These are phyloP conservation scores for Talaromyces sp. DNA, from an alignment of 2,329 filamentous ascomycete genomes.

Conservation along the genomic window DNA sequence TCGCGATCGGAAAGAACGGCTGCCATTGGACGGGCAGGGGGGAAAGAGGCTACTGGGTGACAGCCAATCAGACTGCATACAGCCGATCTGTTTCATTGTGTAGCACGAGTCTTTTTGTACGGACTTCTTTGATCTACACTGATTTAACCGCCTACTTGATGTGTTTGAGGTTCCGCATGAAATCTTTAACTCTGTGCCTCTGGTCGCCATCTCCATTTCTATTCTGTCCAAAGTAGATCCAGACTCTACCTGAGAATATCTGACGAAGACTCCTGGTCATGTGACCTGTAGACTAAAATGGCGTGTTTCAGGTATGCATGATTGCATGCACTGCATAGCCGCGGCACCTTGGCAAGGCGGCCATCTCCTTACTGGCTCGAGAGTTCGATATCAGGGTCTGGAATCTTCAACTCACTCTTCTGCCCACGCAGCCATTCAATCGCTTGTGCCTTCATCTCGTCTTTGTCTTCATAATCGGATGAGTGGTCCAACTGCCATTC, in stretches of 20 bases:
- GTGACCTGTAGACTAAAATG: slow-evolving; percentile 10
- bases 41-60: background rate
- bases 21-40: background rate
- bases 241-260: background rate
- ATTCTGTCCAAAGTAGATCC: background rate
- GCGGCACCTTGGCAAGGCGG: background rate
- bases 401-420: slow-evolving; percentile 2
- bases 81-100: background rate
- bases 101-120: background rate
- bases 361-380: background rate
- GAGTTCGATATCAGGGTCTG: background rate
- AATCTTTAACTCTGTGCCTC: too few relatives aligned
- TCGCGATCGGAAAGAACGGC: slow-evolving; percentile 3
- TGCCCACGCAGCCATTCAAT: background rate
- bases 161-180: too few relatives aligned
- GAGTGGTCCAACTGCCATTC: slow-evolving; percentile 10
- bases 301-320: slow-evolving; percentile 17
- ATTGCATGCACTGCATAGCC: background rate
- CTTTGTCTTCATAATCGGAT: background rate
- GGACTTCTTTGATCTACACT: background rate
- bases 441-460: background rate
- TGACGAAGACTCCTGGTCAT: background rate
- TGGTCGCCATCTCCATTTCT: too few relatives aligned
- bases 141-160: background rate
- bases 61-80: slow-evolving; percentile 2